Percentiles rank a stretch among this genome's conserved stretches.
phyloP scores from a whole-genome alignment of 1,284 basidiomycete genomes.

The Ustanciosporium gigantosporum region DNA sequence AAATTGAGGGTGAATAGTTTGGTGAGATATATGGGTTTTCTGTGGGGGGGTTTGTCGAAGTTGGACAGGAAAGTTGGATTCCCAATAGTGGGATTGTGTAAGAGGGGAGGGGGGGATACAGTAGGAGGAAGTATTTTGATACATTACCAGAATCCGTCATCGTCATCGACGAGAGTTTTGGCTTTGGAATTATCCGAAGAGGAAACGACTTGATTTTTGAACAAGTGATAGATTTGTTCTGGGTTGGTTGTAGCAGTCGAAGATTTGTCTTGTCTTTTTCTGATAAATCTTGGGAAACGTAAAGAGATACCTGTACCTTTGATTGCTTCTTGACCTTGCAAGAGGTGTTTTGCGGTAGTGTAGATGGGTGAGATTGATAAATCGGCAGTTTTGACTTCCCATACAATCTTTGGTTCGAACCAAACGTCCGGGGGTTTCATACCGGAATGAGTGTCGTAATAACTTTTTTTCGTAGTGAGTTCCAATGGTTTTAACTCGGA shows the following conservation, averaged over 20 bases:
- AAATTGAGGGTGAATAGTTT: no score
- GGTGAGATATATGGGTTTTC: no score
- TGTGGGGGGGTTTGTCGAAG: no score
- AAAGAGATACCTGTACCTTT: constrained; percentile 73
- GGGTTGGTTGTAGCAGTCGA: constrained; percentile 88
- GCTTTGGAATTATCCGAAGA: constrained; percentile 66
- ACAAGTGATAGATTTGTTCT: constrained; percentile 95
- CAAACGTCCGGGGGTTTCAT: constrained; percentile 58
- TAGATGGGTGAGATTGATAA: constrained; percentile 94
- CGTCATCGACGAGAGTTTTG: constrained; percentile 71
- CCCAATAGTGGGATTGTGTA: not conserved
- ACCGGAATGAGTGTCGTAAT: constrained; percentile 72
- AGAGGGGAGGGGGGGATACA: not conserved
- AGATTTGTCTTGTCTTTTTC: constrained; percentile 87
- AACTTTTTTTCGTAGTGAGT: constrained; percentile 68
- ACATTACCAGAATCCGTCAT: constrained; percentile 83
- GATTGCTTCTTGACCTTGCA: constrained; percentile 15
- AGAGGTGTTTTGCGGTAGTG: constrained; percentile 83
- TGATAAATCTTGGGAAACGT: constrained; percentile 92
- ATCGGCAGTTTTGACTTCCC: constrained; percentile 98
- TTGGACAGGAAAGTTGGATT: no score
- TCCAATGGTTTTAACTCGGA: constrained; percentile 76
- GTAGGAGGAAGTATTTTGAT: no score
- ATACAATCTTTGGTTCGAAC: constrained; percentile 69
- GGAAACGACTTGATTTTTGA: constrained; percentile 77